These are phyloP conservation scores for Hypomontagnella submonticulosa DNA, from an alignment of 495 filamentous ascomycete species.

Conservation along the genomic window DNA sequence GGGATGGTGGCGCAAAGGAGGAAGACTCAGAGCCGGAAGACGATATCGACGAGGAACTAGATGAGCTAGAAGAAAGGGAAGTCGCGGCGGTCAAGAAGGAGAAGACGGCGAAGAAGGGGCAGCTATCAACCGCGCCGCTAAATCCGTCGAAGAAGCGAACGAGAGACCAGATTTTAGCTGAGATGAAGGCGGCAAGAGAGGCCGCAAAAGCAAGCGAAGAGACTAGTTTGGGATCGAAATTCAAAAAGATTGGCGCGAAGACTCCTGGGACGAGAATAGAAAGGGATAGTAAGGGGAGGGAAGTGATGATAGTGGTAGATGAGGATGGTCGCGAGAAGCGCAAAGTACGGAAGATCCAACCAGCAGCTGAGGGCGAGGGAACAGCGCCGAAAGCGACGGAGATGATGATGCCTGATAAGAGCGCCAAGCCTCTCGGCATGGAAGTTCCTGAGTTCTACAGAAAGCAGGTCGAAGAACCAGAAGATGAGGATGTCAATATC, in stretches of 20 bases:
- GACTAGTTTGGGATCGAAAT: slow-evolving; percentile 74
- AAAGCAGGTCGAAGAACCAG: slow-evolving; percentile 61
- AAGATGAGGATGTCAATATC: slow-evolving; percentile 75
- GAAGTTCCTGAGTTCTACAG: slow-evolving; percentile 74
- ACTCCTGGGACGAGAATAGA: slow-evolving; percentile 77
- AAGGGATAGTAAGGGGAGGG: slow-evolving; percentile 76
- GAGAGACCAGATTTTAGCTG: slow-evolving; percentile 84
- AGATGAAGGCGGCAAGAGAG: slow-evolving; percentile 79
- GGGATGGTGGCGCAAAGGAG: slow-evolving; percentile 44
- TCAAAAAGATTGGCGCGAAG: slow-evolving; percentile 80
- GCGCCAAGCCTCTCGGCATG: slow-evolving; percentile 77
- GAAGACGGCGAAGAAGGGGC: slow-evolving; percentile 74
- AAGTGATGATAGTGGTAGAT: slow-evolving; percentile 87
- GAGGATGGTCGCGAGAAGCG: slow-evolving; percentile 88
- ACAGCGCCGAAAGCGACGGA: slow-evolving; percentile 54
- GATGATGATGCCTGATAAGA: slow-evolving; percentile 73
- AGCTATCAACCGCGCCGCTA: slow-evolving; percentile 72
- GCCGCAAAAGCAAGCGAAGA: slow-evolving; percentile 67
- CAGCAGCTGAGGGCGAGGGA: slow-evolving; percentile 46
- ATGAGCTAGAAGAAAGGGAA: slow-evolving; percentile 74
- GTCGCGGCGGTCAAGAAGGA: slow-evolving; percentile 66
- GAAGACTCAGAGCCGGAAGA: slow-evolving; percentile 42
- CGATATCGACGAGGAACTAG: slow-evolving; percentile 80
- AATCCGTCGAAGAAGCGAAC: slow-evolving; percentile 73
- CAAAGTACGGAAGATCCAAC: slow-evolving; percentile 73